Evolutionary conservation across 352 stramenopile genomes (phyloP), one percentile per base, ranked within the genome.

Genomic region (Pythium aphanidermatum): DNA sequence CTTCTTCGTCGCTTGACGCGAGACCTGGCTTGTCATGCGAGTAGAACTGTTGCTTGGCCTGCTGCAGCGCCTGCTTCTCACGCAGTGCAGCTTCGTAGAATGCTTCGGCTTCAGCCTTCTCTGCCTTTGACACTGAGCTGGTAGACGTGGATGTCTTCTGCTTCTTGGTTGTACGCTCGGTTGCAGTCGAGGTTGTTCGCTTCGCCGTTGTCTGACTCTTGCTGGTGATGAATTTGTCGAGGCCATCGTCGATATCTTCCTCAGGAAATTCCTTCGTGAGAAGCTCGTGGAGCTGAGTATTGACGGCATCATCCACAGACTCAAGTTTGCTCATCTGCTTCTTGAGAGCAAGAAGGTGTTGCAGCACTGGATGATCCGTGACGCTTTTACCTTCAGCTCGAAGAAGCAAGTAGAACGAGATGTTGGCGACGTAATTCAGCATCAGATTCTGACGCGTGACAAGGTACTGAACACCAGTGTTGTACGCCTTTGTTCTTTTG

Each of bases 361-460:
- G 63, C 28, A 93, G 46, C 27, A 93, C 81, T 2, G 78, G 81
- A 36, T 93, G 81, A 51, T 93, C 68, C 23, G 60, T 62, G 14
- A 93, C 74, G 42, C 63, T 79, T 56, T 93, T 93, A 31, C 81
- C 81, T 54, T 93, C 74, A 0, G 80, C 73, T 34, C 77, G 76
- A 47, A 89, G 52, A 31, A 92, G 54, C 58, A 94, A 48, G 58
- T 94, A 94, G 50, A 94, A 92, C 35, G 75, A 86, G 40, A 92
- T 94, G 60, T 92, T 94, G 29, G 71, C 60, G 20, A 76, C 65
- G 64, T 94, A 94, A 58, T 90, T 90, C 11, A 94, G 71, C 51
- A 91, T 60, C 40, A 94, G 47, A 29, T 88, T 88, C 62, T 91
- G 74, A 13, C 75, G 77, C 16, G 76, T 88, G 41, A 88, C 64